Evolutionary conservation across 1,284 basidiomycete species (phyloP), one percentile per base, ranked within the genome.

Genomic region (Anthracocystis walkeri): DNA sequence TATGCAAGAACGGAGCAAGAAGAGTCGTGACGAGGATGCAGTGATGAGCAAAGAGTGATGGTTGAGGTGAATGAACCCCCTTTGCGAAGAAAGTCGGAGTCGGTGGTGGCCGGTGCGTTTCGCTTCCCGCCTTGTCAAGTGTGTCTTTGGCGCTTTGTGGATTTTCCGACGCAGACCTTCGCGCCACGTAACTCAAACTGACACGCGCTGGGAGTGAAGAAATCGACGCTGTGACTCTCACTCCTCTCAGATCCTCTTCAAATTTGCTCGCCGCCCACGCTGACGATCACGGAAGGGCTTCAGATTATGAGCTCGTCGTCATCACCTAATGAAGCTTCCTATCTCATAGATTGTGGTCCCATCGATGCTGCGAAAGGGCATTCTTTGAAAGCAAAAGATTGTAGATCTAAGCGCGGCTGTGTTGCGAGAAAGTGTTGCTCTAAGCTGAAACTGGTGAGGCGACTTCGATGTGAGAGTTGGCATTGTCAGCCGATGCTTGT

Each of bases 61-160:
- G 54, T 18, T 16, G 31, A 31, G 54, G n/a, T 14, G 54, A 31
- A 20, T 23, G 29, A 27, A 20, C 40, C 27, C 23, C 21, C 20
- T 44, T 38, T 50, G 56, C 33, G 56, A 58, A 58, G 56, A 58
- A 49, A 40, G 5, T 21, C 20, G 20, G 20, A 38, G 52, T 8
- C 27, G 52, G 23, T 23, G 21, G 57, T 69, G 66, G 66, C 44
- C 57, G 57, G 66, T 69, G 66, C 66, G 57, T 59, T 45, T 40
- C 66, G 57, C 55, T 45, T 40, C 20, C 35, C 42, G 40, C 21
- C 16, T n/a, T 27, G 50, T 12, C n/a, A 8, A 11, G 16, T 23
- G 42, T 33, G 51, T 44, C 44, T 42, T n/a, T 49, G 42, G 35
- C 51, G 8, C 5, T 4, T 4, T 35, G 33, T 14, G 56, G 51